phyloP scores from a whole-genome alignment of 805 yeast species.

The Candida nitratophila region DNA sequence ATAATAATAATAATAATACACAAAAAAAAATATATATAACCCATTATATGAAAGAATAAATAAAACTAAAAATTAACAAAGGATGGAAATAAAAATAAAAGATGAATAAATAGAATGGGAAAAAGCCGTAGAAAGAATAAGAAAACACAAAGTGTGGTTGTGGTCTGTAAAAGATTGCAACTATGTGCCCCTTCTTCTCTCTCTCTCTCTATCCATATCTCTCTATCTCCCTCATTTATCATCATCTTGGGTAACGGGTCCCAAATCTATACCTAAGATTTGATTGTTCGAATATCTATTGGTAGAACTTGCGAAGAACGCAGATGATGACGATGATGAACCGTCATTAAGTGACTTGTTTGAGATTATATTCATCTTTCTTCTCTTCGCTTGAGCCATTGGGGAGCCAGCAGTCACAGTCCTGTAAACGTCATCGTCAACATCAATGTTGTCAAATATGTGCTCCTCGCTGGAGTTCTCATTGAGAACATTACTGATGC shows the following conservation, averaged over 20 bases:
- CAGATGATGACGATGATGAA: conserved; percentile 1
- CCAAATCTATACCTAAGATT: conserved; percentile 52
- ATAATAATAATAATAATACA: neutral
- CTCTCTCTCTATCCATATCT: too few relatives aligned
- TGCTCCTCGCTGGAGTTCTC: conserved; percentile 18
- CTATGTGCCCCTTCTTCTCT: too few relatives aligned
- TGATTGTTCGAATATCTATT: conserved; percentile 33
- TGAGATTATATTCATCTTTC: conserved; percentile 5
- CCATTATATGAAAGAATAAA: neutral
- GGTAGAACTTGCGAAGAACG: conserved; percentile 4
- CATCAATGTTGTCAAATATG: neutral
- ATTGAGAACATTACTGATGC: conserved; percentile 8
- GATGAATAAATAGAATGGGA: neutral
- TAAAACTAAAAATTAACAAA: neutral
- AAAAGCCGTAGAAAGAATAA: neutral
- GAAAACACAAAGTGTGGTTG: too few relatives aligned
- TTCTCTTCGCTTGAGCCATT: conserved; percentile 14
- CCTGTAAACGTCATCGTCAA: neutral
- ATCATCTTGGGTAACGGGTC: conserved; percentile 26
- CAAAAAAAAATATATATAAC: neutral
- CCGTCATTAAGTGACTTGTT: conserved; percentile 11
- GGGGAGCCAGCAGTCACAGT: conserved; percentile 28
- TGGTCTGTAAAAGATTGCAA: too few relatives aligned
- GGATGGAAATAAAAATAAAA: neutral
- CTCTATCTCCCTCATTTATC: too few relatives aligned